phyloP scores from a whole-genome alignment of 2,329 filamentous ascomycete genomes.

The Fusarium pseudoanthophilum region DNA sequence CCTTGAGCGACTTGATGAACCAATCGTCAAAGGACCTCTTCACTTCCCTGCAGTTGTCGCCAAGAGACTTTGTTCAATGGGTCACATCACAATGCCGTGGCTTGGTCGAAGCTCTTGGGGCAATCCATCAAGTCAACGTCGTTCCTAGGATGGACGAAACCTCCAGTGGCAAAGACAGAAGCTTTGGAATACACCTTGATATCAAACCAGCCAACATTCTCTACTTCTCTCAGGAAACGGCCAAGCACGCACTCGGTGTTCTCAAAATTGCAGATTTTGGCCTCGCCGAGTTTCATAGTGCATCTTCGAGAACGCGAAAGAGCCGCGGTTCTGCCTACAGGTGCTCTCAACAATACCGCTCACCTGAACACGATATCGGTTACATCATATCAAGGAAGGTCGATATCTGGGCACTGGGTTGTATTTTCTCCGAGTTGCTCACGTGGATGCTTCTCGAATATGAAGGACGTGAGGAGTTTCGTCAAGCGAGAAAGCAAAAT shows the following conservation, averaged over 20 bases:
- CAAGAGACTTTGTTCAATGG: background rate
- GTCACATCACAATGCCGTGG: background rate
- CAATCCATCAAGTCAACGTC: background rate
- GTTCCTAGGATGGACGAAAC: background rate
- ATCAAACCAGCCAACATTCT: slow-evolving; percentile 7
- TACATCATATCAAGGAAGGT: background rate
- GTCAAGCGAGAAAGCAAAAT: rapidly evolving
- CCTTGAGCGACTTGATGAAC: background rate
- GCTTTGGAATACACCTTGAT: background rate
- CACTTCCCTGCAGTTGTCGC: rapidly evolving
- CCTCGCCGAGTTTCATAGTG: background rate
- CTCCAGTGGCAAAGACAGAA: background rate
- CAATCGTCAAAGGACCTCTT: background rate
- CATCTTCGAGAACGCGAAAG: no score
- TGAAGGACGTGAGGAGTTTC: rapidly evolving
- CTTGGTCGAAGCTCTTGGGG: background rate
- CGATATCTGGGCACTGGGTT: slow-evolving; percentile 3
- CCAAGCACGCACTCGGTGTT: background rate
- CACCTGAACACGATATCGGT: background rate
- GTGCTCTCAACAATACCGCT: background rate
- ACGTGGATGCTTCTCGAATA: background rate
- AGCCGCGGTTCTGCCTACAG: rapidly evolving
- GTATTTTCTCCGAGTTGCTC: background rate
- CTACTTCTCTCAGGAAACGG: background rate
- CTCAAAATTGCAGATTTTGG: slow-evolving; percentile 11